phyloP scores from a whole-genome alignment of 371 early-diverging fungal genomes.

The Apophysomyces variabilis region DNA sequence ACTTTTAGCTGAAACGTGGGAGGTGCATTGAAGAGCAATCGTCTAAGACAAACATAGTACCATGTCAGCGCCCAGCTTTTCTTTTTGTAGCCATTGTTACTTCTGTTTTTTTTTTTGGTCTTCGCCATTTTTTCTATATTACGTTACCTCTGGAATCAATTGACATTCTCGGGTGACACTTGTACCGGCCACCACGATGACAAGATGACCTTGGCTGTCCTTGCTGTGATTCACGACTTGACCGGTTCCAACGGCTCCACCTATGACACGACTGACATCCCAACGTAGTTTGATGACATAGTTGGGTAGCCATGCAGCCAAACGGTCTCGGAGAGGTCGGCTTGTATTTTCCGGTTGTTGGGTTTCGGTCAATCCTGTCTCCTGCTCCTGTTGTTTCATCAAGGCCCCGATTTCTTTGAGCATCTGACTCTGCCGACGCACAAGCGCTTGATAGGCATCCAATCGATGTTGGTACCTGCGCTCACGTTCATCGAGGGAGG shows the following conservation, averaged over 20 bases:
- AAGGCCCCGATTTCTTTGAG: constrained; percentile 17
- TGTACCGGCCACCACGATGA: constrained; percentile 28
- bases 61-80: not conserved
- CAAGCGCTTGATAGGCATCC: constrained; percentile 14
- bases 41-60: not conserved
- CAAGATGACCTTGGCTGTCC: not conserved
- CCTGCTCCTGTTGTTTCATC: not conserved
- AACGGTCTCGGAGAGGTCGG: not conserved
- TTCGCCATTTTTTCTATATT: no score
- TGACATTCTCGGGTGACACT: constrained; percentile 19
- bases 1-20: not conserved
- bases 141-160: constrained; percentile 18
- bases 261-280: constrained; percentile 14
- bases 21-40: not conserved
- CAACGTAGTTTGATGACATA: constrained; percentile 16
- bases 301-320: constrained; percentile 6
- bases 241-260: constrained; percentile 23
- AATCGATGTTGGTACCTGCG: constrained; percentile 16
- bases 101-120: not conserved
- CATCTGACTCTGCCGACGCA: constrained; percentile 19
- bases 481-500: constrained; percentile 26
- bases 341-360: constrained; percentile 15
- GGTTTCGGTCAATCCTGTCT: not conserved
- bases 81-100: not conserved
- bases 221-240: constrained; percentile 11